Evolutionary conservation across 2,329 filamentous ascomycete species (phyloP).

Genomic region (Talaromyces sp.): DNA sequence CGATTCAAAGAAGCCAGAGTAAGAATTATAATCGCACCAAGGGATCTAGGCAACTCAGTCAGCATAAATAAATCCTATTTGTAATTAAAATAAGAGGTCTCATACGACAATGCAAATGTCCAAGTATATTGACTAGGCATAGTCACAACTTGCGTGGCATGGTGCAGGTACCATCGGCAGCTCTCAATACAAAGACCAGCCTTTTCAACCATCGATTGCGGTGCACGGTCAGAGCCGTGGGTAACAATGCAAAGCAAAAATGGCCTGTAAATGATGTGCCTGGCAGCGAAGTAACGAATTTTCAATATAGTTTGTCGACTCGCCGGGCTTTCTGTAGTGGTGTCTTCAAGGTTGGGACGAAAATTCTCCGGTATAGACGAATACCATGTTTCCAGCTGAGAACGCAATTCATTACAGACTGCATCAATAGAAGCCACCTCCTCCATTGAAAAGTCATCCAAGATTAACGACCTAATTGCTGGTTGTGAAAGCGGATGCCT

Average conservation of each 20-base stretch:
- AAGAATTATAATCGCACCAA: constrained; percentile 26
- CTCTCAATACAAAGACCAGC: constrained; percentile 26
- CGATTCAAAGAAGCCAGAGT: constrained; percentile 25
- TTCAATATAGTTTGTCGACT: constrained; percentile 22
- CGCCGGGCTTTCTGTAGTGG: constrained; percentile 11
- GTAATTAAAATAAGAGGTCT: not conserved
- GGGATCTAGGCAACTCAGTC: constrained; percentile 13
- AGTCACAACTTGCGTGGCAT: constrained; percentile 20
- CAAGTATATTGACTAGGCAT: constrained; percentile 29
- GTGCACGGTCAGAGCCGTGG: constrained; percentile 10
- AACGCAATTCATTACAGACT: constrained; percentile 19
- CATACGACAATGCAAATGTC: constrained; percentile 29
- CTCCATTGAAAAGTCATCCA: constrained; percentile 21
- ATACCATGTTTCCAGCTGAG: constrained; percentile 27
- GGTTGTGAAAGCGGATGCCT: constrained; percentile 18
- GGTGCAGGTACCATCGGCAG: constrained; percentile 24
- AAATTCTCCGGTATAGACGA: constrained; percentile 25
- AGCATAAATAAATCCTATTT: not conserved
- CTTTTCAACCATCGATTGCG: constrained; percentile 21
- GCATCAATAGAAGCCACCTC: constrained; percentile 22
- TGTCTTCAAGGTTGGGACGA: constrained; percentile 18
- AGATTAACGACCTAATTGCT: constrained; percentile 15
- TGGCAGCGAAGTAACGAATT: constrained; percentile 28
- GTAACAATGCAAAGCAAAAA: constrained; percentile 25
- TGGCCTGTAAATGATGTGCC: constrained; percentile 29